Conservation (phyloP, 164 flowering plant species). For the Berberis thunbergii region DNA sequence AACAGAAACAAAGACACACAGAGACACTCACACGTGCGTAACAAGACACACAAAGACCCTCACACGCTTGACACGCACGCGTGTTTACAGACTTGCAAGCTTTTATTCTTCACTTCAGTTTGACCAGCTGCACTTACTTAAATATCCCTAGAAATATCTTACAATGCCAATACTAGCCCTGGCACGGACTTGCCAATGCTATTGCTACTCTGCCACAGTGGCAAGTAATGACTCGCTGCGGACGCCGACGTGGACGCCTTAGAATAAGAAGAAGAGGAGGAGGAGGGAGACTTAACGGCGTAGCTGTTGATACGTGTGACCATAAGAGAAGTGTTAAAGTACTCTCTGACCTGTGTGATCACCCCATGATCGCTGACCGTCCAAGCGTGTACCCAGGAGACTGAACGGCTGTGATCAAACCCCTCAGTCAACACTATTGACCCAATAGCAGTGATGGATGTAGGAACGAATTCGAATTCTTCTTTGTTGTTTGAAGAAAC, state of each 20-base stretch:
- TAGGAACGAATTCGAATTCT: slow-evolving; percentile 32
- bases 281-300: background rate
- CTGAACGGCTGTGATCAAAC: slow-evolving; percentile 4
- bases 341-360: slow-evolving; percentile 25
- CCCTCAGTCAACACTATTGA: slow-evolving; percentile 56
- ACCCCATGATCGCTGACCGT: slow-evolving; percentile 23
- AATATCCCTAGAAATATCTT: background rate
- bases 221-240: slow-evolving; percentile 4
- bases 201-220: slow-evolving; percentile 20
- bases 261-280: no score
- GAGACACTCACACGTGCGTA: background rate
- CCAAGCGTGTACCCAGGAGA: slow-evolving; percentile 30
- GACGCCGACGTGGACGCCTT: background rate
- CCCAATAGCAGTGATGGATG: slow-evolving; percentile 38
- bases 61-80: no score
- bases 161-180: slow-evolving; percentile 24
- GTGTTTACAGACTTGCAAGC: no score
- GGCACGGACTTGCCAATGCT: slow-evolving; percentile 21
- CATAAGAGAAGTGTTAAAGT: slow-evolving; percentile 27
- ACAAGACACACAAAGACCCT: no score
- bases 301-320: slow-evolving; percentile 16
- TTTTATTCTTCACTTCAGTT: no score
- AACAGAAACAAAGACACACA: background rate
- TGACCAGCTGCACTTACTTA: background rate
- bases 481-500: background rate